Evolutionary conservation across 2,329 filamentous ascomycete species (phyloP).

Genomic region (Diatrype stigma): DNA sequence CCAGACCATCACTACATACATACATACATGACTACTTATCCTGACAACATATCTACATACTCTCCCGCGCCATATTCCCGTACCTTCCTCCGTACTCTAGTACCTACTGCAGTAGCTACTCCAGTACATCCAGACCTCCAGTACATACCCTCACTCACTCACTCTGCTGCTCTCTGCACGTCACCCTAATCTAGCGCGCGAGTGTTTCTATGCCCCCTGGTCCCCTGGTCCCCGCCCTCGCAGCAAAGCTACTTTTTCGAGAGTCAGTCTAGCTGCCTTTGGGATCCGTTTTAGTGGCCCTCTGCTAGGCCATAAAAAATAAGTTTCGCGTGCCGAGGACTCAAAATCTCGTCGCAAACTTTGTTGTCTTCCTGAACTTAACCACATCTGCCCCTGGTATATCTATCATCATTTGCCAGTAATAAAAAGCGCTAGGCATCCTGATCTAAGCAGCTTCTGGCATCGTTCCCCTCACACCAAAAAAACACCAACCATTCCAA

Average conservation of each 20-base stretch:
- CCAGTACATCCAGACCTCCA: neutral
- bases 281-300: constrained; percentile 19
- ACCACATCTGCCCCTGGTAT: constrained; percentile 23
- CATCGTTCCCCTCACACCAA: constrained; percentile 21
- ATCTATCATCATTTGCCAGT: constrained; percentile 5
- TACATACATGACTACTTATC: constrained; percentile 11
- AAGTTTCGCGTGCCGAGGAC: constrained; percentile 16
- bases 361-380: constrained; percentile 7
- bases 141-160: constrained; percentile 2
- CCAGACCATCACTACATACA: neutral
- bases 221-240: neutral
- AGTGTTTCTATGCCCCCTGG: no score
- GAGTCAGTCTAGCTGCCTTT: constrained; percentile 25
- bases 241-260: constrained; percentile 6
- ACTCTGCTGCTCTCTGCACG: neutral
- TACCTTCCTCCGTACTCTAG: no score
- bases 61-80: neutral
- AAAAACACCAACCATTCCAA: constrained; percentile 15
- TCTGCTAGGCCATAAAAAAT: neutral
- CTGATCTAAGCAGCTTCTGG: constrained; percentile 24
- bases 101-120: neutral
- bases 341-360: constrained; percentile 22
- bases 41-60: constrained; percentile 5
- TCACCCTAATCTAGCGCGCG: neutral
- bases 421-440: constrained; percentile 19